Percentiles rank a stretch among this genome's conserved stretches.
These are phyloP conservation scores for Dalbergia cultrata DNA, from an alignment of 306 rosid genomes.

Conservation along the genomic window DNA sequence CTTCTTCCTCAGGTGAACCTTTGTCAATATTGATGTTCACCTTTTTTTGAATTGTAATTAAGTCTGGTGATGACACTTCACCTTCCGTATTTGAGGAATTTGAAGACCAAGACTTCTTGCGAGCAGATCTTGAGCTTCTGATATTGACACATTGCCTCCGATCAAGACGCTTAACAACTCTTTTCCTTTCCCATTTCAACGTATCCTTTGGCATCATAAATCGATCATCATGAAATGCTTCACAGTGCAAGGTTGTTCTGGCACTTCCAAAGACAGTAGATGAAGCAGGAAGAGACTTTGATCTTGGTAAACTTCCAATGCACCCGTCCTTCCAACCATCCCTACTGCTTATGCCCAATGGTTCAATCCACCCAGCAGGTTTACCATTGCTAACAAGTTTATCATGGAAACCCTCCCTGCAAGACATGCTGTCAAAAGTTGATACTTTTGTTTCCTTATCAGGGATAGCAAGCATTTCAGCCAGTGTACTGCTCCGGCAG, in stretches of 20 bases:
- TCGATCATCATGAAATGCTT: slow-evolving; percentile 63
- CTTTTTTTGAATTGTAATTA: slow-evolving; percentile 52
- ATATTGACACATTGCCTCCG: slow-evolving; percentile 49
- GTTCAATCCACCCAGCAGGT: slow-evolving; percentile 62
- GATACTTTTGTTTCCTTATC: slow-evolving; percentile 61
- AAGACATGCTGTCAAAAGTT: slow-evolving; percentile 49
- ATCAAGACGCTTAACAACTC: slow-evolving; percentile 50
- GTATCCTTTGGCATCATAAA: slow-evolving; percentile 60
- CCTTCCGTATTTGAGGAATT: slow-evolving; percentile 55
- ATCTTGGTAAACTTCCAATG: slow-evolving; percentile 69
- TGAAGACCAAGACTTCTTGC: slow-evolving; percentile 65
- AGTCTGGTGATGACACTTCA: slow-evolving; percentile 53
- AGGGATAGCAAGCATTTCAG: slow-evolving; percentile 94
- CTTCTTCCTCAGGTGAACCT: slow-evolving; percentile 51
- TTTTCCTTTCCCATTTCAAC: slow-evolving; percentile 61
- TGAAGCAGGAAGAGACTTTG: slow-evolving; percentile 94
- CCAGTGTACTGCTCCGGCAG: slow-evolving; percentile 83
- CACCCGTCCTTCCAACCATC: slow-evolving; percentile 95
- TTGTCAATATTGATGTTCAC: slow-evolving; percentile 45
- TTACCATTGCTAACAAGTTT: slow-evolving; percentile 54
- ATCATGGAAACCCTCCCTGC: slow-evolving; percentile 51
- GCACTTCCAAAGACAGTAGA: slow-evolving; percentile 73
- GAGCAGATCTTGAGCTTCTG: slow-evolving; percentile 63
- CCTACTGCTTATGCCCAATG: slow-evolving; percentile 95
- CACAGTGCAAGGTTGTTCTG: slow-evolving; percentile 50